Conservation (phyloP, 1,284 basidiomycete genomes). For the Rhodotorula sp. region DNA sequence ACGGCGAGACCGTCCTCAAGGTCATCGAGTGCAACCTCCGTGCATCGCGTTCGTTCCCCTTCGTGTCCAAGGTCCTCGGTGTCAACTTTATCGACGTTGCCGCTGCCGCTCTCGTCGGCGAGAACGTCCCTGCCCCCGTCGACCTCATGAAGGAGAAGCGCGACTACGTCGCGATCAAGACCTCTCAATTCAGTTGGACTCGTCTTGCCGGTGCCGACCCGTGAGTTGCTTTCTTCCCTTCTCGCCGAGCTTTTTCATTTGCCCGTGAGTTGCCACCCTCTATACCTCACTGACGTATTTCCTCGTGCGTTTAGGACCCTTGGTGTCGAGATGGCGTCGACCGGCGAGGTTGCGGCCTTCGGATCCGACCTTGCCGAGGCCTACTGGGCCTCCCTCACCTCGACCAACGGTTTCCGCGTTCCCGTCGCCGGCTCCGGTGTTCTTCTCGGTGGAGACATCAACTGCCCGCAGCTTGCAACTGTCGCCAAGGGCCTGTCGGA, state of each 20-base stretch:
- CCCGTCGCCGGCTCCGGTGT: slow-evolving; percentile 75
- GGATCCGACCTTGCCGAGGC: slow-evolving; percentile 93
- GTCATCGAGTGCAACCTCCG: slow-evolving; percentile 99
- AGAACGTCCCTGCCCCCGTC: slow-evolving; percentile 75
- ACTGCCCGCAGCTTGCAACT: slow-evolving; percentile 72
- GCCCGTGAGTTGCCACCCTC: not conserved
- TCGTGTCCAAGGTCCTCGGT: slow-evolving; percentile 96
- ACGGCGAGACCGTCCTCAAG: slow-evolving; percentile 69
- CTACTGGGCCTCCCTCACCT: slow-evolving; percentile 82
- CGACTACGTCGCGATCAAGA: slow-evolving; percentile 95
- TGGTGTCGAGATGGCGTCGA: slow-evolving; percentile 84
- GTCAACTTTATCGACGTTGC: slow-evolving; percentile 96
- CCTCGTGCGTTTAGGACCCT: not conserved
- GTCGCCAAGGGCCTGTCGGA: slow-evolving; percentile 74
- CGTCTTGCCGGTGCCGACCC: slow-evolving; percentile 94
- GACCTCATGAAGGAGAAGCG: slow-evolving; percentile 77
- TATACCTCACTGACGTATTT: no score
- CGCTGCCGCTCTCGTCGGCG: slow-evolving; percentile 83
- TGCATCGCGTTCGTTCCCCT: slow-evolving; percentile 97
- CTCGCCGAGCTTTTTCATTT: no score
- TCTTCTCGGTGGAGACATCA: slow-evolving; percentile 80
- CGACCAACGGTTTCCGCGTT: slow-evolving; percentile 86
- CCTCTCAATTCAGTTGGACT: slow-evolving; percentile 96
- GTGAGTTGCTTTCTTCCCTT: slow-evolving; percentile 66
- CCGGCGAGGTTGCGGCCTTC: slow-evolving; percentile 97